Evolutionary conservation across 2,329 filamentous ascomycete genomes (phyloP).

Genomic region (Diplodia corticola): DNA sequence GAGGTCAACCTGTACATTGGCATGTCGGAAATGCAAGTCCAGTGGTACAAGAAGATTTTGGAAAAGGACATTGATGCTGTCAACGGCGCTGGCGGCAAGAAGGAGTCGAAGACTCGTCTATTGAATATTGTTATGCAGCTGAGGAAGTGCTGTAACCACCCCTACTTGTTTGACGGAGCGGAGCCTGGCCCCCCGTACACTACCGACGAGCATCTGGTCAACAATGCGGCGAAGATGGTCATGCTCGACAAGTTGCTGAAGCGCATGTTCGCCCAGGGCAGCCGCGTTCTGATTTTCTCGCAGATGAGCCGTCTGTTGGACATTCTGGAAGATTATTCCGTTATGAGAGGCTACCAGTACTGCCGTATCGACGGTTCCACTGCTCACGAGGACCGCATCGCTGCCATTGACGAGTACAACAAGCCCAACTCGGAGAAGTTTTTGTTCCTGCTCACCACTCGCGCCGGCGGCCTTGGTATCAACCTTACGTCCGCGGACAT

Average conservation of each 20-base stretch:
- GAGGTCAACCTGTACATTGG: slow-evolving; percentile 96
- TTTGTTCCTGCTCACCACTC: slow-evolving; percentile 90
- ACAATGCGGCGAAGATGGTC: slow-evolving; percentile 95
- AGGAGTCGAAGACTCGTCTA: slow-evolving; percentile 94
- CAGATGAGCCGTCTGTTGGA: slow-evolving; percentile 98
- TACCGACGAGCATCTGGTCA: slow-evolving; percentile 91
- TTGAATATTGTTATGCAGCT: slow-evolving; percentile 99
- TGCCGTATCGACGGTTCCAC: slow-evolving; percentile 97
- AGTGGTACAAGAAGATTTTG: slow-evolving; percentile 98
- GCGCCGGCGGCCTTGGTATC: slow-evolving; percentile 94
- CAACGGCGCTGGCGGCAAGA: slow-evolving; percentile 92
- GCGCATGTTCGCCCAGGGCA: slow-evolving; percentile 81
- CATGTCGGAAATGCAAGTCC: slow-evolving; percentile 99
- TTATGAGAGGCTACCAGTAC: slow-evolving; percentile 92
- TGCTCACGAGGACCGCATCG: slow-evolving; percentile 95
- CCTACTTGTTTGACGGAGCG: slow-evolving; percentile 95
- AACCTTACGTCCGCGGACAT: slow-evolving; percentile 95
- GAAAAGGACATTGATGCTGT: slow-evolving; percentile 99
- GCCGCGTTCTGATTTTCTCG: slow-evolving; percentile 96
- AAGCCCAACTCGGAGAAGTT: slow-evolving; percentile 95
- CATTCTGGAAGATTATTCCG: slow-evolving; percentile 97
- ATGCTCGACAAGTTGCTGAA: slow-evolving; percentile 89
- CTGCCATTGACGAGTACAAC: slow-evolving; percentile 98
- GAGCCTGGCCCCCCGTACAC: slow-evolving; percentile 97
- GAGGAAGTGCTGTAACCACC: slow-evolving; percentile 97